Evolutionary conservation across 2,329 filamentous ascomycete genomes (phyloP).

Genomic region (Pyricularia grisea): DNA sequence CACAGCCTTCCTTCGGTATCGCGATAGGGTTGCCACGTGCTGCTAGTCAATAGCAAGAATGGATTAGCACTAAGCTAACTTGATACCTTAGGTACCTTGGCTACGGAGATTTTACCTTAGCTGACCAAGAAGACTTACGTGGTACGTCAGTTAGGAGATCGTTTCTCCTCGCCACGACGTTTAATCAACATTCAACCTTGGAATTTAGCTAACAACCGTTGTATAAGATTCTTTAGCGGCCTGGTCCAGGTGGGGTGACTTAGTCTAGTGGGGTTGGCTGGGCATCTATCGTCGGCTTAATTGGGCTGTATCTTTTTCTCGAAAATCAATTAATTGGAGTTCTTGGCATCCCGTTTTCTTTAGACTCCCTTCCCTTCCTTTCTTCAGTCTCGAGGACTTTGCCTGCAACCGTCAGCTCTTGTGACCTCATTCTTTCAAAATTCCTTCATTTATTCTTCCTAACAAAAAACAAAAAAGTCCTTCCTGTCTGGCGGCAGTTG

Average conservation of each 20-base stretch:
- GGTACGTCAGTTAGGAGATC: too few relatives aligned
- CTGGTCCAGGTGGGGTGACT: background rate
- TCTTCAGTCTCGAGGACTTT: background rate
- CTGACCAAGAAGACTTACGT: too few relatives aligned
- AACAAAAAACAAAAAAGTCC: background rate
- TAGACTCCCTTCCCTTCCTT: background rate
- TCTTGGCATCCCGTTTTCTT: background rate
- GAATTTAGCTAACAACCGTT: background rate
- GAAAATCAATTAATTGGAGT: background rate
- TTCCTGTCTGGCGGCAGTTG: background rate
- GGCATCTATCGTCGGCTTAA: background rate
- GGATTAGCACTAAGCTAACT: background rate
- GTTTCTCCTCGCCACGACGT: too few relatives aligned
- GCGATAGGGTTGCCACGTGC: background rate
- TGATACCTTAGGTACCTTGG: too few relatives aligned
- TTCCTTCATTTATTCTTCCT: background rate
- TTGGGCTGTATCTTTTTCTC: background rate
- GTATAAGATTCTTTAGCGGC: background rate
- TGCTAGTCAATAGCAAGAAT: background rate
- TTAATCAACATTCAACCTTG: too few relatives aligned
- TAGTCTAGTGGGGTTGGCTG: background rate
- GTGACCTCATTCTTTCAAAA: background rate
- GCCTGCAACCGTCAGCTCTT: background rate
- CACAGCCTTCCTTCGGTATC: background rate
- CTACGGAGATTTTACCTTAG: too few relatives aligned